Base-by-base conservation (phyloP, 306 rosid genomes). In the Cyclanthera cordifolia region DNA sequence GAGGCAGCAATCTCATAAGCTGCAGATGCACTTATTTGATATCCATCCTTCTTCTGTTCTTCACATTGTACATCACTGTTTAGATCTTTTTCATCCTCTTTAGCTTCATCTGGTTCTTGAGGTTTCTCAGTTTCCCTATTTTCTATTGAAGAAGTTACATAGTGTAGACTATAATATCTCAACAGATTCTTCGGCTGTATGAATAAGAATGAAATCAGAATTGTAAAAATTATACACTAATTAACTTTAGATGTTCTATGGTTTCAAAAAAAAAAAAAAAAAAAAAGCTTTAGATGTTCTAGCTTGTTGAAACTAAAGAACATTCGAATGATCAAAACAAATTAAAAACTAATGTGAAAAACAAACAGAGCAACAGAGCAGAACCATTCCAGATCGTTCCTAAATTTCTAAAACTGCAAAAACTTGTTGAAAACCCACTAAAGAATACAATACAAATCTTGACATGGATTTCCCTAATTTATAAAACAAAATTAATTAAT, bases 1-100 rank as follows among this genome's bases (percentile, higher is more conserved):
- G 96, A 87, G 25, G 95, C 96, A 49, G 92, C 95, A 78, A 93
- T 86, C 9, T 82, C 83, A 50, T 83, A 93, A 72, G 94, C 95
- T 72, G 78, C 77, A 27, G 82, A 34, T 19, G 95, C 86, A 82
- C 88, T 82, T 60, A 90, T 83, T 71, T 49, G 75, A 76, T 75
- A 61, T 32, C 83, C 88, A 53, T 69, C 56, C 19, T 74, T 78
- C 57, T 76, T 76, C 69, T 73, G 64, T 71, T 79, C 81, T 69
- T 77, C 77, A 41, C 61, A 69, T 74, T 78, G 83, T 60, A 25
- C 67, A 9, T 59, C 61, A 23, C 79, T 81, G 45, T 74, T 72
- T 17, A 66, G 34, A 34, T 72, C 59, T 67, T 21, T 70, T 75
- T 78, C 81, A 15, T 72, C 76, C 76, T 83, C 87, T 53, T 59